Base-by-base conservation (phyloP, 148 eudicot genomes). In the Silene uniflora region DNA sequence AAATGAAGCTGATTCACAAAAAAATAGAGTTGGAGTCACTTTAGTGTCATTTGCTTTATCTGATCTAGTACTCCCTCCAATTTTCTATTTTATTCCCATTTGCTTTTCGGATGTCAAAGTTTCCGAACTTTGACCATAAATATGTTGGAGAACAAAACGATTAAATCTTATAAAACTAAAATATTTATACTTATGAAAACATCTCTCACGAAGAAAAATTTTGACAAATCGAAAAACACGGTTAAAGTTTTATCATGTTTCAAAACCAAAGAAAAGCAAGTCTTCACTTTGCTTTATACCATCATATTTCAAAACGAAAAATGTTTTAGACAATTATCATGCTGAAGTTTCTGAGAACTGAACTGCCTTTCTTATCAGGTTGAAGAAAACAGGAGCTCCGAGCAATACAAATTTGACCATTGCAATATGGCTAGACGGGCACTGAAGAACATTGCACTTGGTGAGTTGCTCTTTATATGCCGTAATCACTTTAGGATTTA, bases 401-500 rank as follows among this genome's bases (percentile, higher is more conserved):
- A 83, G 78, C 75, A 67, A 77, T 92, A 96, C 69, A 88, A 58
- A 74, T 96, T 91, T 76, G 62, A 92, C 83, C 98, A 96, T 76
- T 4, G 73, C 52, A 88, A 87, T 73, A 77, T 92, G 93, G 86
- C 99, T 18, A 86, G 98, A 82, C 89, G 99, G 74, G 91, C 97
- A 81, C 88, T 96, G 13, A 96, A 92, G 76, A 96, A 89, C 76
- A 79, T 73, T 73, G 87, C 97, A 42, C 91, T 92, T 24, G 89
- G 99, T 92, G 17, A 35, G 91, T 83, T 72, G 46, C 10, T 52
- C 21, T 58, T 77, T 35, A 17, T 63, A 18, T 75, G 29, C 22
- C 27, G 9, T 25, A 39, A 60, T 49, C 54, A 47, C 42, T 55
- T 67, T 52, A 42, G 13, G 59, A 22, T 59, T 18, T 52, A 46